A percentile compares a stretch with the other conserved stretches of the same genome.
These are phyloP conservation scores for Xerocomus nothofagi DNA, from an alignment of 1,284 basidiomycete species.

Conservation along the genomic window DNA sequence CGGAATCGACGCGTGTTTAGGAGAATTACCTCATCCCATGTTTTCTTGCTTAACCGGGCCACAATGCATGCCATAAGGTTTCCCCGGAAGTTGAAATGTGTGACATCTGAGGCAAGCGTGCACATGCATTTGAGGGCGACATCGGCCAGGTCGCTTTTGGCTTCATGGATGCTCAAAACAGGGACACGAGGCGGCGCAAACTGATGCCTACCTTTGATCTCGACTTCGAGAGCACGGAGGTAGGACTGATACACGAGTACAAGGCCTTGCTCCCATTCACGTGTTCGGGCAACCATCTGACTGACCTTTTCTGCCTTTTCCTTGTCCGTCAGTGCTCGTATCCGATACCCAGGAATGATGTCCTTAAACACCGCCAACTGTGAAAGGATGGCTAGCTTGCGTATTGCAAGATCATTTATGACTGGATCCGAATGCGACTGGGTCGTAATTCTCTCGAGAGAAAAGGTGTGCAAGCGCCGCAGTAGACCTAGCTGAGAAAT, in stretches of 20 bases:
- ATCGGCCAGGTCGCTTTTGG: slow-evolving; percentile 69
- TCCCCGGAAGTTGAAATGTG: slow-evolving; percentile 96
- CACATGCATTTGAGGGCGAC: slow-evolving; percentile 85
- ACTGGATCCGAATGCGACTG: slow-evolving; percentile 67
- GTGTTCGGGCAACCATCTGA: slow-evolving; percentile 86
- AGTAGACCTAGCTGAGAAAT: slow-evolving; percentile 74
- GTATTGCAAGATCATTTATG: slow-evolving; percentile 78
- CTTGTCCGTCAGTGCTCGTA: slow-evolving; percentile 85
- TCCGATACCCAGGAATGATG: slow-evolving; percentile 88
- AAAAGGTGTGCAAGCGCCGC: slow-evolving; percentile 84
- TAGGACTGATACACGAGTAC: slow-evolving; percentile 89
- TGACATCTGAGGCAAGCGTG: slow-evolving; percentile 77
- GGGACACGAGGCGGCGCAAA: slow-evolving; percentile 24
- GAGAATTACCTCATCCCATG: slow-evolving; percentile 77
- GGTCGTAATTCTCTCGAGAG: slow-evolving; percentile 68
- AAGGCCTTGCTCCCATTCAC: slow-evolving; percentile 98
- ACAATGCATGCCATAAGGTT: slow-evolving; percentile 92
- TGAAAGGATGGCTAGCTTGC: slow-evolving; percentile 87
- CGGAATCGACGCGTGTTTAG: slow-evolving; percentile 6
- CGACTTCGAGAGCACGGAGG: slow-evolving; percentile 81
- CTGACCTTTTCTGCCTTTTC: slow-evolving; percentile 94
- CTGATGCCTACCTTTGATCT: slow-evolving; percentile 73
- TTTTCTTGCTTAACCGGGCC: slow-evolving; percentile 78
- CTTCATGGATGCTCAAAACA: slow-evolving; percentile 43
- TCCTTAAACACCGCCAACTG: slow-evolving; percentile 96